These are phyloP conservation scores for Trametes villosa DNA, from an alignment of 768 basidiomycete genomes.

Conservation along the genomic window DNA sequence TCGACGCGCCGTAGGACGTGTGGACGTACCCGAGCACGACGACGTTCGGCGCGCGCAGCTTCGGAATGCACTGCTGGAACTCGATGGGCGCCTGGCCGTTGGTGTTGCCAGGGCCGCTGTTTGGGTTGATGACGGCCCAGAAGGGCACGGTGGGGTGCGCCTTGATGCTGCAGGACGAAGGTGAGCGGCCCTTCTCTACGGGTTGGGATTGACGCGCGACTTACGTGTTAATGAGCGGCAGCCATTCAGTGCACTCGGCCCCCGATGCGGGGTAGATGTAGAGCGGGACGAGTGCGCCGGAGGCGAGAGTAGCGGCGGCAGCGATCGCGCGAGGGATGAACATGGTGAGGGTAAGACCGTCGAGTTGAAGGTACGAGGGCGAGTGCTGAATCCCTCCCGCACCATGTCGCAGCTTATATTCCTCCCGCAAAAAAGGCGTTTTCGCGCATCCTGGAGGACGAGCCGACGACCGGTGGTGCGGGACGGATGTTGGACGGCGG, in stretches of 20 bases:
- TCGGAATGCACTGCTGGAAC: constrained; percentile 37
- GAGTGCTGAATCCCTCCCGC: no score
- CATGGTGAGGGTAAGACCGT: not conserved
- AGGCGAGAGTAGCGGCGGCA: constrained; percentile 25
- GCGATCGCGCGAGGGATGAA: not conserved
- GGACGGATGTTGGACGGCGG: no score
- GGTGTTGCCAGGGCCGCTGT: constrained; percentile 36
- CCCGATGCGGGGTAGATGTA: constrained; percentile 37
- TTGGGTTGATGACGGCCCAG: constrained; percentile 38
- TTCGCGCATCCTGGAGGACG: no score
- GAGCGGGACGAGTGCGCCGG: constrained; percentile 38
- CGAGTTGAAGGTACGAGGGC: no score
- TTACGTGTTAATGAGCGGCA: constrained; percentile 33
- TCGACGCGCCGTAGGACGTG: constrained; percentile 13
- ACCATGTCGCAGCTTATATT: no score
- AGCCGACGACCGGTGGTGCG: no score
- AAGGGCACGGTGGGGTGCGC: constrained; percentile 35
- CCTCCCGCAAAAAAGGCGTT: no score
- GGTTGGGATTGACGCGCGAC: not conserved
- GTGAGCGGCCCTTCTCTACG: not conserved
- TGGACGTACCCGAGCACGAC: constrained; percentile 40
- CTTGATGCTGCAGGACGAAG: constrained; percentile 28
- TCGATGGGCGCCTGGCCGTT: constrained; percentile 35
- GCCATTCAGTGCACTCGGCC: constrained; percentile 32
- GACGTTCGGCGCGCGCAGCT: constrained; percentile 32